Evolutionary conservation across 768 basidiomycete species (phyloP), one percentile per base, ranked within the genome.

Genomic region (Lanmaoa pseudosensibilis): DNA sequence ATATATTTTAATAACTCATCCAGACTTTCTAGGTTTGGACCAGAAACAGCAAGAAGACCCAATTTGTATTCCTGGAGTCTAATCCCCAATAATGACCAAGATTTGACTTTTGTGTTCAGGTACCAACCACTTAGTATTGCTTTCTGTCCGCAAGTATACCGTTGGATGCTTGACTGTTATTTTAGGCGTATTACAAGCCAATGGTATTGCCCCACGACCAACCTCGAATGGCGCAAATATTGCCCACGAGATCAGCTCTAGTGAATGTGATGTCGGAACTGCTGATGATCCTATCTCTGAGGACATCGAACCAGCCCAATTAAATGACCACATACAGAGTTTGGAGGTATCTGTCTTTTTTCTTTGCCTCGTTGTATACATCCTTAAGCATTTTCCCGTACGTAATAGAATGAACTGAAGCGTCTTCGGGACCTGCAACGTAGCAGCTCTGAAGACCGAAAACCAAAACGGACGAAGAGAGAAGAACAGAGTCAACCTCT

Each of bases 131-230:
- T 67, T 2, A 32, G 65, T 58, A 55, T 30, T 46, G 8, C 18
- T 37, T 57, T 48, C 47, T 38, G 13, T 19, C 15, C 27, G 5
- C 21, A 43, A 25, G 18, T 33, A 25, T 15, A 15, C 45, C 9
- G 7, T 12, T 30, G 25, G 33, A 55, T 30, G 15, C 16, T 23
- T 39, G 3, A 52, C 34, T 33, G 15, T 47, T 2, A 8, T 46
- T 41, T 25, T 19, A 69, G 68, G 34, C 10, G 18, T 65, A 5
- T 52, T 68, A 5, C 62, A 60, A 39, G 65, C 65, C 12, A 59
- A 60, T 43, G 62, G 58, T 7, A 56, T 69, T n/a, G 63, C 45
- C 18, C 62, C 53, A 44, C 48, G 45, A 21, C 38, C 55, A 13
- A 10, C 8, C 19, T 11, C 50, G 23, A 38, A 8, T 7, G 8